These are phyloP conservation scores for Moricandia moricandioides DNA, from an alignment of 345 rosid species.

Conservation along the genomic window DNA sequence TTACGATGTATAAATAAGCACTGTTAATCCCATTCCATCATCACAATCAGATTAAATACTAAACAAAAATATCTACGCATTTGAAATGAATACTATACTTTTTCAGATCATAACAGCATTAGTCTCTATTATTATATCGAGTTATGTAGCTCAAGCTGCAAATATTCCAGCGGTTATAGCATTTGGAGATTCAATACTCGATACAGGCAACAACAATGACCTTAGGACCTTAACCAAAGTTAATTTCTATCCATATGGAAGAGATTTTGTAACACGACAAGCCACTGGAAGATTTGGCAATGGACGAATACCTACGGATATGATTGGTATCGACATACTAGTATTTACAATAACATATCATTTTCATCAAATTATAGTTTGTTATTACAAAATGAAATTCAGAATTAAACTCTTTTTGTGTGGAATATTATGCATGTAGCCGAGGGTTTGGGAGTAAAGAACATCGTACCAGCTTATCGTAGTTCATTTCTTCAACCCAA, in stretches of 20 bases:
- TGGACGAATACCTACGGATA: constrained; percentile 38
- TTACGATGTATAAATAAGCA: constrained; percentile 1
- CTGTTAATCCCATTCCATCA: neutral
- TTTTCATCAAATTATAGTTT: neutral
- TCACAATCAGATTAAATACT: neutral
- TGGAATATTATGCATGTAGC: constrained; percentile 24
- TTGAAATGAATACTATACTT: neutral
- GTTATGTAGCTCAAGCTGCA: constrained; percentile 7
- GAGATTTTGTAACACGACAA: constrained; percentile 27
- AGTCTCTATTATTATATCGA: neutral
- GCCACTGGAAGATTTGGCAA: constrained; percentile 43
- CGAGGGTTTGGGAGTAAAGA: constrained; percentile 35
- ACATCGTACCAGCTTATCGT: constrained; percentile 31
- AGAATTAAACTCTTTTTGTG: neutral
- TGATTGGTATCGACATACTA: constrained; percentile 34
- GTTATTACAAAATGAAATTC: neutral
- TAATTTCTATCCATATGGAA: constrained; percentile 41
- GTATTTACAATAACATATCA: neutral
- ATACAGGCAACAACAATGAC: constrained; percentile 41
- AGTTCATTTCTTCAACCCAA: constrained; percentile 24
- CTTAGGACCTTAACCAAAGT: constrained; percentile 17
- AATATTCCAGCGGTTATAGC: constrained; percentile 33
- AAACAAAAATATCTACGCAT: neutral
- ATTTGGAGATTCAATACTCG: constrained; percentile 48
- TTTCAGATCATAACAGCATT: neutral